These are phyloP conservation scores for Ashbya aceris DNA, from an alignment of 1,139 yeast species.

Conservation along the genomic window DNA sequence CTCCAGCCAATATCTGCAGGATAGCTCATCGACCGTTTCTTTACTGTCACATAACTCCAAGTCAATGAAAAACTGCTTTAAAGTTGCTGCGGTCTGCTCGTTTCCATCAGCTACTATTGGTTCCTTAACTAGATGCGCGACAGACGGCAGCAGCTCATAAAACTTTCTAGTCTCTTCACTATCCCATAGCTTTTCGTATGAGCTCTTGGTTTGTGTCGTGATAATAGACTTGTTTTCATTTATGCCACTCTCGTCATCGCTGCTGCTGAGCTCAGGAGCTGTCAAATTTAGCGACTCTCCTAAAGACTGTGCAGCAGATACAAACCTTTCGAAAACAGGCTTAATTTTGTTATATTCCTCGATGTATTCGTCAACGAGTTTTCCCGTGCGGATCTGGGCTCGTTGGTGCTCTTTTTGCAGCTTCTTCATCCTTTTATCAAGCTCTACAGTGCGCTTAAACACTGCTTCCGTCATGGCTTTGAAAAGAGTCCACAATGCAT, in stretches of 20 bases:
- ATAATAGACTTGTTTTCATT: conserved; percentile 17
- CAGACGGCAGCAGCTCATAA: conserved; percentile 41
- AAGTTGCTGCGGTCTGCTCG: conserved; percentile 14
- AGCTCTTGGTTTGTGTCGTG: conserved; percentile 16
- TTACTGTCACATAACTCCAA: conserved; percentile 40
- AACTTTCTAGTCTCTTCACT: conserved; percentile 54
- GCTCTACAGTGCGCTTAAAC: conserved; percentile 31
- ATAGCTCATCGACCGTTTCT: conserved; percentile 49
- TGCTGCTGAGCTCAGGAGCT: conserved; percentile 25
- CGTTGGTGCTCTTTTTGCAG: conserved; percentile 38
- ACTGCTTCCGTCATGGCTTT: conserved; percentile 41
- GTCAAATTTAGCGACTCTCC: conserved; percentile 35
- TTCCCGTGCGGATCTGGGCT: conserved; percentile 60
- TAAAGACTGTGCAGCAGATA: conserved; percentile 37
- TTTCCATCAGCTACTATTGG: conserved; percentile 33
- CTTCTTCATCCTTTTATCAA: conserved; percentile 33
- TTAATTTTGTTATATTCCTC: conserved; percentile 35
- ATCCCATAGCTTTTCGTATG: conserved; percentile 49
- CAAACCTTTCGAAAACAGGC: conserved; percentile 39
- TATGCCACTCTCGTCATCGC: conserved; percentile 16
- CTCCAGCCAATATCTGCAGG: conserved; percentile 43
- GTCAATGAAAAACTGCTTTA: conserved; percentile 37
- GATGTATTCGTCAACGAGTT: conserved; percentile 44
- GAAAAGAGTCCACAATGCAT: conserved; percentile 33
- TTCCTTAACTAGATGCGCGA: conserved; percentile 6